Evolutionary conservation across 1,284 basidiomycete species (phyloP), one percentile per base, ranked within the genome.

Genomic region (Nidula niveotomentosa): DNA sequence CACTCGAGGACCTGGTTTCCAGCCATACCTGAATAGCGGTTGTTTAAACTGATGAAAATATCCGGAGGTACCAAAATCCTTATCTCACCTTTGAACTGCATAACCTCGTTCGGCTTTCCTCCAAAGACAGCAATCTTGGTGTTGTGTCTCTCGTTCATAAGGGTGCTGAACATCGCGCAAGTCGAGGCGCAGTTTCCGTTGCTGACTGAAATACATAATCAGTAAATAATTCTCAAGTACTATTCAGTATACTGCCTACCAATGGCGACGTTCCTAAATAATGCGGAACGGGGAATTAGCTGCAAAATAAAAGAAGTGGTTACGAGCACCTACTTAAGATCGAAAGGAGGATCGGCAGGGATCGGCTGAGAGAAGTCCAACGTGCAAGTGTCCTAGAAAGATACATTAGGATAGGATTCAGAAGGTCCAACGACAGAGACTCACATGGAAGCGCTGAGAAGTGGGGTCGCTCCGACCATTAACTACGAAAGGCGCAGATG

Each of bases 1-100:
- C 84, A 88, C 58, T 86, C 84, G 9, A 87, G 61, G 0, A 87
- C 85, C 60, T 86, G 83, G 60, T 84, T 85, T 2, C 84, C 84
- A 0, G 84, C 82, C 83, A 86, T 85, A 15, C 81, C 81, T 80
- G 48, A 10, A 48, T 48, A 36, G 48, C 53, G 43, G 39, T 33
- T 30, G 48, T 37, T 36, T 8, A 18, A 47, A 30, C 36, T 46
- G 47, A 9, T 9, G 12, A 41, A 13, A 33, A 7, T 3, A 45
- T 8, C 37, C 51, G 36, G 48, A 36, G 48, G 6, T 10, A 55
- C 39, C 44, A 6, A 56, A 41, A 39, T 2, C 33, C 13, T 47
- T 17, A 9, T 55, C 60, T 46, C 44, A 78, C 83, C 85, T 66
- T 86, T 86, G 67, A 76, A 86, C 59, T 86, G 68, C 49, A 85